Conservation (phyloP, 2,329 filamentous ascomycete species). For the Drechslerella coelobrocha region DNA sequence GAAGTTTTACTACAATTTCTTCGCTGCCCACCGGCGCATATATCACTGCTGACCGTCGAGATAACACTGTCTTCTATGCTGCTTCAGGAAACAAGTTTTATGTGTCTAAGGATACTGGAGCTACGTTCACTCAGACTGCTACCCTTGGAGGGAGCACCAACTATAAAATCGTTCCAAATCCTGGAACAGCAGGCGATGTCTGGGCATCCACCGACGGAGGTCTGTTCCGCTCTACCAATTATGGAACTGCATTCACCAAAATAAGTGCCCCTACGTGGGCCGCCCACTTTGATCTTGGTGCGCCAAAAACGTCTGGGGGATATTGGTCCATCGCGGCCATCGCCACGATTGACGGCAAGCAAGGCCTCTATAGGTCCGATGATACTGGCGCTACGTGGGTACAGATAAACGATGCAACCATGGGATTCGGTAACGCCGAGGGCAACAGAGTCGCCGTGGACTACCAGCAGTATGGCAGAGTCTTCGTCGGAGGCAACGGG, state of each 20-base stretch:
- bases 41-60: conserved; percentile 65
- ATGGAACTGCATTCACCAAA: conserved; percentile 62
- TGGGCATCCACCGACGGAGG: conserved; percentile 66
- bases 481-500: conserved; percentile 53
- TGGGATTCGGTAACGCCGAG: conserved; percentile 52
- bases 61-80: conserved; percentile 65
- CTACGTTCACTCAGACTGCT: conserved; percentile 61
- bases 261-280: conserved; percentile 52
- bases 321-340: conserved; percentile 53
- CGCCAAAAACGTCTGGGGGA: conserved; percentile 49
- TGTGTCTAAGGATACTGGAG: conserved; percentile 63
- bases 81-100: conserved; percentile 63
- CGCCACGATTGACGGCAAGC: conserved; percentile 51
- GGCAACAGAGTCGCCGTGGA: conserved; percentile 51
- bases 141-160: conserved; percentile 56
- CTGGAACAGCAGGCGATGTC: conserved; percentile 68
- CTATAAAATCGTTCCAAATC: conserved; percentile 67
- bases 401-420: conserved; percentile 52
- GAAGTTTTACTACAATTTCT: conserved; percentile 61
- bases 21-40: conserved; percentile 61
- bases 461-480: conserved; percentile 50
- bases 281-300: conserved; percentile 52
- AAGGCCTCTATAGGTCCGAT: conserved; percentile 51
- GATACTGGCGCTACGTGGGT: conserved; percentile 50
- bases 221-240: conserved; percentile 65